Base-by-base conservation (phyloP, 129 eudicot genomes). In the Smallanthus sonchifolius region DNA sequence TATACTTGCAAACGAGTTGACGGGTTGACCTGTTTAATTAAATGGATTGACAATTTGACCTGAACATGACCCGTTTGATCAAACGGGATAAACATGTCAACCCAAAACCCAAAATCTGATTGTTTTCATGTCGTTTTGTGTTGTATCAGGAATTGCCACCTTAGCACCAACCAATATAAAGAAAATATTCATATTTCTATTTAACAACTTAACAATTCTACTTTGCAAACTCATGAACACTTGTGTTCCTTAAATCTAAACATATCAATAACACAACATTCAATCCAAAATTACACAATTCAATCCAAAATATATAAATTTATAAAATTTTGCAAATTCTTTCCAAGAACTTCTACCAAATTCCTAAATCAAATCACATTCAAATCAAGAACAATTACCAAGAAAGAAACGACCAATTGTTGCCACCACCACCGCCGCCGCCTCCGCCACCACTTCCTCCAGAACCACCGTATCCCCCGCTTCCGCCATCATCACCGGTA, bases 381-480 rank as follows among this genome's bases (percentile, higher is more conserved):
- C 30, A 47, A 78, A 65, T 39, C 1, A 4, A 44, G 5, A 59
- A 59, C 35, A 7, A 13, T 57, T 87, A 89, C 97, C 96, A 89
- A 7, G 91, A 73, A 73, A 87, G 47, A 39, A 85, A 68, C 44
- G 91, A 83, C 87, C 88, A 75, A 13, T 85, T 89, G 30, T 66
- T 69, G 48, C 84, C 87, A 42, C 79, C 85, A 3, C 67, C 87
- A 0, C 66, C 84, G 6, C 81, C 86, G 0, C 62, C 82, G 7
- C 83, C 78, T 2, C 81, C 76, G 0, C 78, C 74, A 15, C 81
- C 69, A 1, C 81, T 70, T 4, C 82, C 81, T 36, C 76, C 87
- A 4, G 72, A 37, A 43, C 82, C 80, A 14, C 81, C 85, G 4
- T 65, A 19, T 16, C 83, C 82, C 6, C 81, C 85, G 84, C 77